Evolutionary conservation across 805 yeast genomes (phyloP), one percentile per base, ranked within the genome.

Genomic region (Myxozyma mucilagina): DNA sequence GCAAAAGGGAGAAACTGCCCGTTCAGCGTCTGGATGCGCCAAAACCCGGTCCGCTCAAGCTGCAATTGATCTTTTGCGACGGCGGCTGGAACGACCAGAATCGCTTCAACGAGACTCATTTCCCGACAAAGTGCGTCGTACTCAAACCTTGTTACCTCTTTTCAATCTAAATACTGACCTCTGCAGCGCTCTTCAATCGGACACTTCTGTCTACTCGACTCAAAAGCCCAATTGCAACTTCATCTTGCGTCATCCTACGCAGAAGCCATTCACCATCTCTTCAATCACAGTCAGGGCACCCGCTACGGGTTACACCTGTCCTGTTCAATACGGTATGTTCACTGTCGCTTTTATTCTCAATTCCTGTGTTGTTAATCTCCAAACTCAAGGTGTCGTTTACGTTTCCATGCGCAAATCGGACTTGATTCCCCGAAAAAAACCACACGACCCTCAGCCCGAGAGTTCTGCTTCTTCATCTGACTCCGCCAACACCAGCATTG

Each of bases 1-100:
- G 59, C 18, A 57, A 60, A 34, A 39, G 41, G 16, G 64, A 60
- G 13, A 48, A 24, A 11, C 49, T 41, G 31, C 7, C 52, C 18
- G 8, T 39, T 11, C 53, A 45, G 31, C 32, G 57, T 41, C 24
- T 45, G 18, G 50, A 56, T 53, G 31, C 59, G 10, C 60, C 59
- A 41, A 50, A 47, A 31, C 66, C 66, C 14, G 31, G 34, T 36
- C 32, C 35, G 45, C 35, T 63, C 32, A 44, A 53, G 9, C 38
- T 63, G 56, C 52, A 58, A 34, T 20, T 65, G 57, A 45, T 52
- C 4, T 59, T 56, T 31, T 63, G 68, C 41, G 66, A 63, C 41
- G 61, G 68, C 8, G 65, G 68, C 10, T 58, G 64, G 68, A 62
- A 62, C 39, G 60, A 62, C 11, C n/a, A n/a, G n/a, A n/a, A n/a